These are phyloP conservation scores for Xerocomus spinulosus DNA, from an alignment of 768 basidiomycete species.

Conservation along the genomic window DNA sequence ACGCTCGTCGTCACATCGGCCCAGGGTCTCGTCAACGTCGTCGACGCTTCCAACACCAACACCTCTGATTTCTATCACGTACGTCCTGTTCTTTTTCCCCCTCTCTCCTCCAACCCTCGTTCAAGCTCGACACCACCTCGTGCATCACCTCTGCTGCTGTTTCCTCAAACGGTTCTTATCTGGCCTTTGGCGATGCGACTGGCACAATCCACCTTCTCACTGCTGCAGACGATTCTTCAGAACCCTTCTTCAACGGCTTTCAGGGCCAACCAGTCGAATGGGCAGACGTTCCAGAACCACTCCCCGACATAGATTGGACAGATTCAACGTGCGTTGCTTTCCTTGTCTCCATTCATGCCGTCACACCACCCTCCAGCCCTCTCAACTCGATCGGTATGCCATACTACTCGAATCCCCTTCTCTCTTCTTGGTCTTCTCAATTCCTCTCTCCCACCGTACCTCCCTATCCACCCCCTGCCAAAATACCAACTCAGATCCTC, in stretches of 20 bases:
- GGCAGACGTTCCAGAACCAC: slow-evolving; percentile 67
- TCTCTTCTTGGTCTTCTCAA: slow-evolving; percentile 60
- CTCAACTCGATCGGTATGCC: slow-evolving; percentile 88
- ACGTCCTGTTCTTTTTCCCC: neutral
- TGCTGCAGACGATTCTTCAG: slow-evolving; percentile 56
- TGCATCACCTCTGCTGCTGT: slow-evolving; percentile 78
- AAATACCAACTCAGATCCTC: slow-evolving; percentile 77
- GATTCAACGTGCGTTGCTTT: slow-evolving; percentile 61
- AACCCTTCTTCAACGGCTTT: slow-evolving; percentile 81
- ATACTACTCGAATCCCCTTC: slow-evolving; percentile 64
- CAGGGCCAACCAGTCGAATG: slow-evolving; percentile 83
- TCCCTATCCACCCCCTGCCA: slow-evolving; percentile 62
- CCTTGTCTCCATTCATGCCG: neutral
- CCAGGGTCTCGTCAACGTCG: slow-evolving; percentile 79
- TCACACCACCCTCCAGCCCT: slow-evolving; percentile 47
- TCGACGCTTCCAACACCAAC: slow-evolving; percentile 72
- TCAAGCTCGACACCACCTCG: slow-evolving; percentile 64
- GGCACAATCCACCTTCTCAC: slow-evolving; percentile 80
- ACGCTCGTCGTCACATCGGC: slow-evolving; percentile 72
- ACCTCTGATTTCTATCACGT: slow-evolving; percentile 81
- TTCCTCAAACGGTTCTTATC: slow-evolving; percentile 82
- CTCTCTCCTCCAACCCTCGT: slow-evolving; percentile 3
- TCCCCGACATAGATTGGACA: slow-evolving; percentile 76
- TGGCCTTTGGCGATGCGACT: slow-evolving; percentile 88
- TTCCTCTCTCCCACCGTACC: slow-evolving; percentile 48